Conservation (phyloP, 208 protist species). For the Leishmania braziliensis region DNA sequence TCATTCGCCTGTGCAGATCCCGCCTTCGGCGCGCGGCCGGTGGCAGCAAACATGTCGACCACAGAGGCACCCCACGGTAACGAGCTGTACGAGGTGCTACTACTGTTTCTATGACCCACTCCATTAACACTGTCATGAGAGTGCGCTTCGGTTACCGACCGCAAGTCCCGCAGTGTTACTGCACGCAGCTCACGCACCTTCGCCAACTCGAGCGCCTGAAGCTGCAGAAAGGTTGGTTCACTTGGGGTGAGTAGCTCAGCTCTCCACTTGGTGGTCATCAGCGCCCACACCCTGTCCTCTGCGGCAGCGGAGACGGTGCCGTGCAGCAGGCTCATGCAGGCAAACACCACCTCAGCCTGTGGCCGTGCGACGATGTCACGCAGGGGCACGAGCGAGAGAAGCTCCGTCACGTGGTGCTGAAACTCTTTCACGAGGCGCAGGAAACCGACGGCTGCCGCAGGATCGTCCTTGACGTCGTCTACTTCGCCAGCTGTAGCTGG, state of each 20-base stretch:
- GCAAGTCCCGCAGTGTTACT: constrained; percentile 2
- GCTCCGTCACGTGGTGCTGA: constrained; percentile 26
- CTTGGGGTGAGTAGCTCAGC: constrained; percentile 46
- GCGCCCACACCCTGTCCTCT: constrained; percentile 42
- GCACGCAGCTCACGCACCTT: constrained; percentile 38
- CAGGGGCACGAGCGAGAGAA: constrained; percentile 44
- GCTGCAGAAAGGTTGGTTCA: constrained; percentile 31
- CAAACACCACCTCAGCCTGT: constrained; percentile 37
- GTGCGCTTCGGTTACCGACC: not conserved
- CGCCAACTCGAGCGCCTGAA: constrained; percentile 40
- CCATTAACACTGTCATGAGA: not conserved
- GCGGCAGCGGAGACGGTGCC: constrained; percentile 19
- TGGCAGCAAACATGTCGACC: constrained; percentile 12
- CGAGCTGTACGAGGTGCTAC: not conserved
- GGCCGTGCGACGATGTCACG: constrained; percentile 38
- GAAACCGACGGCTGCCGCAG: constrained; percentile 14
- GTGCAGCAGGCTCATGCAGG: constrained; percentile 28
- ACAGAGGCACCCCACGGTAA: not conserved
- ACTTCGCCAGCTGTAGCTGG: not conserved
- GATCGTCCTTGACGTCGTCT: constrained; percentile 10
- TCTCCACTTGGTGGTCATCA: constrained; percentile 45
- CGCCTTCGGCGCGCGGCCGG: not conserved
- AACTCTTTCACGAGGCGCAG: constrained; percentile 16
- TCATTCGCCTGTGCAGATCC: not conserved
- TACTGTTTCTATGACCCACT: not conserved